These are phyloP conservation scores for Plasmodium reichenowi DNA, from an alignment of 169 alveolate species.

Conservation along the genomic window DNA sequence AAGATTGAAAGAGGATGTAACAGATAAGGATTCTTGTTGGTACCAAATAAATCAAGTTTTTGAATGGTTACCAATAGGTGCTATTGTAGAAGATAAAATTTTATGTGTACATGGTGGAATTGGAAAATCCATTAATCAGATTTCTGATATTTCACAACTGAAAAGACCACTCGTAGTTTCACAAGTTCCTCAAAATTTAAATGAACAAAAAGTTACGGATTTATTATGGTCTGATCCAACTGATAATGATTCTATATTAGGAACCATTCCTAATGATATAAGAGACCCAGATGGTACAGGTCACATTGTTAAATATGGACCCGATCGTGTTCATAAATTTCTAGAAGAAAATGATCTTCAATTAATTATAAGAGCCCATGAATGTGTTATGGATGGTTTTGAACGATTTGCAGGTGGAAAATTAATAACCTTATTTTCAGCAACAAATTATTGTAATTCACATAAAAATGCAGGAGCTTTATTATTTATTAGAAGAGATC, in stretches of 20 bases:
- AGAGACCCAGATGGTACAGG: conserved; percentile 99
- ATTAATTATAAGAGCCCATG: conserved; percentile 97
- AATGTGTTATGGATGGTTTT: conserved; percentile 99
- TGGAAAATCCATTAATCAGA: conserved; percentile 92
- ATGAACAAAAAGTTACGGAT: conserved; percentile 90
- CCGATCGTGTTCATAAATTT: conserved; percentile 93
- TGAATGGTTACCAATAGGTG: conserved; percentile 99
- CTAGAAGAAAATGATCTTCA: conserved; percentile 89
- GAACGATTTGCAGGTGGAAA: conserved; percentile 99
- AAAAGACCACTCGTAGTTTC: conserved; percentile 96
- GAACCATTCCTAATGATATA: conserved; percentile 97
- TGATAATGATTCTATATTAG: conserved; percentile 97
- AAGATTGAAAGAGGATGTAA: conserved; percentile 97
- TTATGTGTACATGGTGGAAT: conserved; percentile 99
- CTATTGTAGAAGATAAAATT: conserved; percentile 97
- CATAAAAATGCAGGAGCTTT: conserved; percentile 99
- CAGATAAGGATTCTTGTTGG: conserved; percentile 95
- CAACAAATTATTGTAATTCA: conserved; percentile 99
- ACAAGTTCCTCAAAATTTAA: conserved; percentile 91
- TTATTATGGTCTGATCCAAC: conserved; percentile 97
- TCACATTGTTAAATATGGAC: conserved; percentile 98
- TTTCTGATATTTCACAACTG: conserved; percentile 92
- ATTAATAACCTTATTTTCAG: conserved; percentile 98
- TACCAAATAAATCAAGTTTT: conserved; percentile 95
- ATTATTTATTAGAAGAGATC: conserved; percentile 95